Evolutionary conservation across 2,329 filamentous ascomycete genomes (phyloP), one percentile per base, ranked within the genome.

Genomic region (Neonectria magnoliae): DNA sequence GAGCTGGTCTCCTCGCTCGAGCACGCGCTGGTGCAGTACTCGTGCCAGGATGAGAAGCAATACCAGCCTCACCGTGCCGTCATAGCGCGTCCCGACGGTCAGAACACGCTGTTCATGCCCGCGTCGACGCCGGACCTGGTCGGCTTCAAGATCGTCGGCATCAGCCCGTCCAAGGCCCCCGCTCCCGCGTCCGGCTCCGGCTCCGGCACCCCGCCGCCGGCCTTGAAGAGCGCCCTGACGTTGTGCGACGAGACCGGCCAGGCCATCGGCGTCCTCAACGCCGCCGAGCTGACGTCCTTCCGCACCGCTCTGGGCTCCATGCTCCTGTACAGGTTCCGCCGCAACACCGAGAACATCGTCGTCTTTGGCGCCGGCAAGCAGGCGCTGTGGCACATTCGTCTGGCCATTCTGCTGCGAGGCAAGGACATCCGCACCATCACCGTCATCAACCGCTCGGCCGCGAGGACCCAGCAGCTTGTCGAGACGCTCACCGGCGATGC

Each of bases 341-440:
- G 60, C 53, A 62, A 61, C 22, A 75, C 73, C 0, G 64, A 73
- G 18, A 88, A 87, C 22, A 75, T 92, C 3, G 84, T 88, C 4
- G 86, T 93, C 16, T 93, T 93, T 71, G 90, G 91, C 2, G 90
- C 90, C 0, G 91, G 91, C 20, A 88, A 87, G 68, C 90, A 92
- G 77, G 91, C 90, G 0, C 88, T 90, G 73, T 93, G 91, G 91
- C 90, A 92, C 71, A 86, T 91, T 14, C 85, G 89, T 1, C 82
- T 93, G 8, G 88, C 90, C 0, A 77, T 92, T 6, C 77, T 90
- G 7, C 80, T 91, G 0, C 69, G 75, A 4, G 74, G 68, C 14
- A 59, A 66, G 27, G 70, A 68, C 1, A 71, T 78, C n/a, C 62
- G 64, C 9, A 67, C 54, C 4, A 65, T 81, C 13, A 79, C 74